These are phyloP conservation scores for Epichloe uncinata DNA, from an alignment of 2,329 filamentous ascomycete species.

Conservation along the genomic window DNA sequence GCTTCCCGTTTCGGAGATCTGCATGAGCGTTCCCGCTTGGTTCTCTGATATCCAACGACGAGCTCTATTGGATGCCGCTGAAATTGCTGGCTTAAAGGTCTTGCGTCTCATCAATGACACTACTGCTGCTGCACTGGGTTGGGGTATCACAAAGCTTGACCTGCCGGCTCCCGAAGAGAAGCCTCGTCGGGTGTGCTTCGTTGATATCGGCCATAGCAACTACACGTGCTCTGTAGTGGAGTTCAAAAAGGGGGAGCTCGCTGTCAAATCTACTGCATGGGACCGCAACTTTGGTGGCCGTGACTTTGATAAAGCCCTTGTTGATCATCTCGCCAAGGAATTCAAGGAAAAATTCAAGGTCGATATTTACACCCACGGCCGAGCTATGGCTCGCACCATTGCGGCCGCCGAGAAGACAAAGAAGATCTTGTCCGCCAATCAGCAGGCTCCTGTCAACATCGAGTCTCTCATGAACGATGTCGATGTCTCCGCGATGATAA, in stretches of 20 bases:
- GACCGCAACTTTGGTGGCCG: conserved; percentile 96
- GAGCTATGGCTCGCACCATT: conserved; percentile 76
- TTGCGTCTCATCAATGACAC: conserved; percentile 96
- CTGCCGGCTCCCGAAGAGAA: conserved; percentile 81
- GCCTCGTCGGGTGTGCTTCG: conserved; percentile 76
- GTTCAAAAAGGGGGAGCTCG: conserved; percentile 86
- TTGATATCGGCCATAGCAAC: conserved; percentile 94
- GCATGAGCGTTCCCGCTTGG: conserved; percentile 91
- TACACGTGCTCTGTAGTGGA: conserved; percentile 91
- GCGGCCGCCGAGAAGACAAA: conserved; percentile 93
- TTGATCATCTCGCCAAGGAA: conserved; percentile 89
- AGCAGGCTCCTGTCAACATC: conserved; percentile 83
- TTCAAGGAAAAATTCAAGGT: conserved; percentile 98
- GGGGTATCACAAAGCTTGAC: conserved; percentile 95
- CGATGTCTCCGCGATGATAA: conserved; percentile 79
- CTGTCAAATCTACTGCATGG: conserved; percentile 82
- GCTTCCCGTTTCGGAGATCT: conserved; percentile 82
- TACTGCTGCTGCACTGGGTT: conserved; percentile 88
- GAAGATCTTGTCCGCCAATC: conserved; percentile 95
- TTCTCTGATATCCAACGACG: conserved; percentile 92
- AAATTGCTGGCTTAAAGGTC: conserved; percentile 85
- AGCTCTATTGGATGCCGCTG: conserved; percentile 76
- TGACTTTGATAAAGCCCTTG: conserved; percentile 89
- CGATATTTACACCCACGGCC: conserved; percentile 80
- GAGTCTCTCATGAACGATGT: conserved; percentile 98